Evolutionary conservation across 2,329 filamentous ascomycete genomes (phyloP).

Genomic region (Dendryphion nanum): DNA sequence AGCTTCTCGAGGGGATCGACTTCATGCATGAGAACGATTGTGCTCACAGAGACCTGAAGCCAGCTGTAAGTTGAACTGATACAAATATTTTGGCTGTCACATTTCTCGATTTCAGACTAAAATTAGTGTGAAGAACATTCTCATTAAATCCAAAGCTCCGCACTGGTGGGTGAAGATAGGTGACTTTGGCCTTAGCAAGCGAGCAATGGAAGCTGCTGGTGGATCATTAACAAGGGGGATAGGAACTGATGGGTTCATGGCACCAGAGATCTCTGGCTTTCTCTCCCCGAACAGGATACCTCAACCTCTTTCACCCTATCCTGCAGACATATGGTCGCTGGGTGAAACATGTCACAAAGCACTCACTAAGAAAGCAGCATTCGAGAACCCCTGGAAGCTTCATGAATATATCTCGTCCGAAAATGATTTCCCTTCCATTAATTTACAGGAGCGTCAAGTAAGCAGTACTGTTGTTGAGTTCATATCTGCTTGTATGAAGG

Average conservation of each 20-base stretch:
- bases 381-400: not conserved
- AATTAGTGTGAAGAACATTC: slow-evolving; percentile 27
- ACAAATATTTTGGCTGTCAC: not conserved
- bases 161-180: slow-evolving; percentile 42
- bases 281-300: slow-evolving; percentile 1
- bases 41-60: slow-evolving; percentile 41
- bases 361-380: slow-evolving; percentile 7
- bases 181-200: slow-evolving; percentile 42
- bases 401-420: not conserved
- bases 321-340: slow-evolving; percentile 17
- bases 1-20: slow-evolving; percentile 35
- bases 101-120: not conserved
- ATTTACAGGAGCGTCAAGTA: too few species aligned
- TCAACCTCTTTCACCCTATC: not conserved
- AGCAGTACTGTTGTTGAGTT: too few species aligned
- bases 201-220: slow-evolving; percentile 8
- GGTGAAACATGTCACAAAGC: slow-evolving; percentile 12
- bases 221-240: slow-evolving; percentile 4
- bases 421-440: slow-evolving; percentile 1
- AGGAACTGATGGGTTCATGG: slow-evolving; percentile 12
- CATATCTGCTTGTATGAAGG: too few species aligned
- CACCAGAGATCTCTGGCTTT: slow-evolving; percentile 12
- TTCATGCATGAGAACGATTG: slow-evolving; percentile 38
- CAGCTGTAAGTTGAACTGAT: slow-evolving; percentile 18
- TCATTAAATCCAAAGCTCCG: slow-evolving; percentile 22